phyloP scores from a whole-genome alignment of 768 basidiomycete genomes.

The Auricularia heimuer region DNA sequence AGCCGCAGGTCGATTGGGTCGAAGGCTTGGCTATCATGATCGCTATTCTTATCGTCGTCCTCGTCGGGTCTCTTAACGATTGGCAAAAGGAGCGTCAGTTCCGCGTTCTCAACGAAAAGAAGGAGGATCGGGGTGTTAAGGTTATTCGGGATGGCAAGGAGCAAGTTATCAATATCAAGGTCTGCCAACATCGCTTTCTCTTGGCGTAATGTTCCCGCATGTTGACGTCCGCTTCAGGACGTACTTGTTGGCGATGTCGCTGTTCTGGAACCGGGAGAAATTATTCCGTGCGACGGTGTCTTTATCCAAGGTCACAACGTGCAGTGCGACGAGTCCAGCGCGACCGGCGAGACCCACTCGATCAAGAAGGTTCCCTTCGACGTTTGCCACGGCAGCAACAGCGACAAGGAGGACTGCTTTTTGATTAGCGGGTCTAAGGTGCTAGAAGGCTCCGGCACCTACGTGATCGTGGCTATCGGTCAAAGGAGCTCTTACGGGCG shows the following conservation, averaged over 20 bases:
- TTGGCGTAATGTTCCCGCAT: background rate
- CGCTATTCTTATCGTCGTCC: constrained; percentile 38
- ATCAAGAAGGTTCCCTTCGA: constrained; percentile 80
- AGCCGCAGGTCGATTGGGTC: constrained; percentile 91
- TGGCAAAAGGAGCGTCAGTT: constrained; percentile 99
- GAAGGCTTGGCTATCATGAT: constrained; percentile 53
- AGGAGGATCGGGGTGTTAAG: constrained; percentile 87
- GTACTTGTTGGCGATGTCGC: constrained; percentile 92
- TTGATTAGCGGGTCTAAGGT: constrained; percentile 87
- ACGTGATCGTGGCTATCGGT: constrained; percentile 89
- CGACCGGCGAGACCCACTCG: constrained; percentile 93
- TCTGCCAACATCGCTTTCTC: constrained; percentile 18
- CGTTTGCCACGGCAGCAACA: constrained; percentile 41
- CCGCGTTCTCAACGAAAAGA: constrained; percentile 81
- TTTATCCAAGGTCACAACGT: constrained; percentile 90
- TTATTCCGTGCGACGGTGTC: constrained; percentile 92
- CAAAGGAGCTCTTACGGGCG: constrained; percentile 90
- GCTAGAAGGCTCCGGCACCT: constrained; percentile 85
- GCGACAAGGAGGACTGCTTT: constrained; percentile 79
- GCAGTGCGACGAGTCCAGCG: constrained; percentile 91
- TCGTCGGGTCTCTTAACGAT: constrained; percentile 93
- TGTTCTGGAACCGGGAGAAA: constrained; percentile 87
- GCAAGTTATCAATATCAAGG: constrained; percentile 72
- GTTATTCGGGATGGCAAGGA: constrained; percentile 67
- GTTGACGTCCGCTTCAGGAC: constrained; percentile 35